These are phyloP conservation scores for Monilinia polystroma DNA, from an alignment of 2,329 filamentous ascomycete species.

Conservation along the genomic window DNA sequence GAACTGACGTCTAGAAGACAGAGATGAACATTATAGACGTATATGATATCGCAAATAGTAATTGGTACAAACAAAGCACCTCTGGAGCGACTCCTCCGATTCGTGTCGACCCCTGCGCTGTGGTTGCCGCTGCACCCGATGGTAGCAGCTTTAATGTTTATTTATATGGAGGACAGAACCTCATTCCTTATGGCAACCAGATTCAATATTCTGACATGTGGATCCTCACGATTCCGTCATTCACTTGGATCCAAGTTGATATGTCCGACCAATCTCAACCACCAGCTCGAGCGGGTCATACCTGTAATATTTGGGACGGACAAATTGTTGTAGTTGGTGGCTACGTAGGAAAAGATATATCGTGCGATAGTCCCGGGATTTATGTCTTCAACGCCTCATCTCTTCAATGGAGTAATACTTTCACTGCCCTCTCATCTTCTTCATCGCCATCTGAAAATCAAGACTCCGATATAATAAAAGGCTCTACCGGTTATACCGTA, in stretches of 20 bases:
- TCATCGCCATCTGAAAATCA: conserved; percentile 20
- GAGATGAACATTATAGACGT: conserved; percentile 70
- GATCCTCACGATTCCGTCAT: conserved; percentile 70
- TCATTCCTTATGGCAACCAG: conserved; percentile 59
- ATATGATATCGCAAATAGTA: conserved; percentile 70
- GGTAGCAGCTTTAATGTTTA: conserved; percentile 76
- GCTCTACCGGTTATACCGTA: conserved; percentile 64
- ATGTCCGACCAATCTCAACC: conserved; percentile 54
- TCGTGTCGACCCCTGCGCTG: conserved; percentile 70
- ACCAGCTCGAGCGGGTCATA: conserved; percentile 63
- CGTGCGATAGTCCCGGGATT: conserved; percentile 66
- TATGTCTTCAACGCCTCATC: conserved; percentile 71
- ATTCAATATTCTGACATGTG: conserved; percentile 69
- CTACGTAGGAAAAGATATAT: conserved; percentile 59
- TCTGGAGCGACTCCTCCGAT: conserved; percentile 61
- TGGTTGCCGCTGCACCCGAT: conserved; percentile 66
- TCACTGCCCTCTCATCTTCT: conserved; percentile 54
- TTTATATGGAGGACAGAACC: conserved; percentile 74
- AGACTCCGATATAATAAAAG: conserved; percentile 48
- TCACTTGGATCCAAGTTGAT: conserved; percentile 70
- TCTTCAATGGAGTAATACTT: conserved; percentile 62
- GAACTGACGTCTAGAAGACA: conserved; percentile 44
- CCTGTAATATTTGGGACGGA: conserved; percentile 66
- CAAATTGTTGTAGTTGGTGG: conserved; percentile 72
- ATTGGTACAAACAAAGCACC: conserved; percentile 73